Evolutionary conservation across 805 yeast genomes (phyloP), one percentile per base, ranked within the genome.

Genomic region (Candida yuanshanica): DNA sequence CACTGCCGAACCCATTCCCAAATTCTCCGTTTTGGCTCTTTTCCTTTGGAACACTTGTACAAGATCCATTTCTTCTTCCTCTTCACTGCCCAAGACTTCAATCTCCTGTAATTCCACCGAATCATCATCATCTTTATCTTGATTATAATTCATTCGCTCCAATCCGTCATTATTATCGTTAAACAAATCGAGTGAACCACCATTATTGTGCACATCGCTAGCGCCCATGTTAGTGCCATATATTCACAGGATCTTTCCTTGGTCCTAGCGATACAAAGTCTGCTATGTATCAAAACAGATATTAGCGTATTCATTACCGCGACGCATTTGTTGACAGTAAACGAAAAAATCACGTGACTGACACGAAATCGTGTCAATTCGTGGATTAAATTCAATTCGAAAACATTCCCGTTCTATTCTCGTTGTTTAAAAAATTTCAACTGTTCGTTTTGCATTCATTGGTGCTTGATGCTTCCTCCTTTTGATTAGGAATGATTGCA

Each of bases 61-160:
- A 4, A 50, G 53, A 22, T 51, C 51, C 22, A n/a, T 17, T 17
- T 38, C 36, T 3, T 34, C 38, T n/a, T 52, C 56, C 8, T 46
- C 53, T 25, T 50, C 56, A 1, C 54, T 47, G 35, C 49, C 58
- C 33, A 44, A 13, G 7, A 53, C 37, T 41, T 48, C 53, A 6
- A 43, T 22, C 4, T 39, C 45, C 22, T 42, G 36, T 18, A 47
- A 8, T 16, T 34, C 38, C 5, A 38, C 44, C 7, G 47, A 46
- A 1, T 35, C 35, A n/a, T 37, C 42, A 20, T 12, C n/a, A 5
- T 35, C 35, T 2, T 39, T 25, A 18, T 27, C 37, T 6, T 14
- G 29, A 14, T 35, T 32, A 24, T n/a, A 24, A 14, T 20, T 26
- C 17, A 18, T 33, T 33, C 36, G 26, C 21, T 27, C 29, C 3